A percentile compares a stretch with the other conserved stretches of the same genome.
Conservation (phyloP, 1,139 yeast species). For the Pneumocystis murina region DNA sequence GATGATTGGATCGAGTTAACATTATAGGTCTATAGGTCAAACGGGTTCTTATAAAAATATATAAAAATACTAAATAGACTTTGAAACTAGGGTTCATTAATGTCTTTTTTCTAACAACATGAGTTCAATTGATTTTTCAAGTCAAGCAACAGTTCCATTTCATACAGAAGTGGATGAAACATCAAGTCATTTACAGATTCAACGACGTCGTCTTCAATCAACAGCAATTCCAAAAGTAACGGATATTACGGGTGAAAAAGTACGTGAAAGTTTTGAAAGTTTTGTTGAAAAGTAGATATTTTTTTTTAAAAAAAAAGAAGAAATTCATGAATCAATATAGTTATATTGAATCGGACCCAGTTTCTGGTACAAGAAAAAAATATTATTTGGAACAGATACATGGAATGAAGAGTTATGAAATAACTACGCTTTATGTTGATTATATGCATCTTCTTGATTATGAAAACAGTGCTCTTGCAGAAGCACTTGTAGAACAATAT, state of each 20-base stretch:
- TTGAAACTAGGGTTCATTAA: no score
- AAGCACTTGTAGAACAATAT: constrained; percentile 80
- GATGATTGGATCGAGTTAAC: no score
- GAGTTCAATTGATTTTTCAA: no score
- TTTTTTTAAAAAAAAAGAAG: neutral
- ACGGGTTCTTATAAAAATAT: no score
- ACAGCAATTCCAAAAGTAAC: constrained; percentile 55
- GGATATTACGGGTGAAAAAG: constrained; percentile 85
- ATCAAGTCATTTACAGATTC: neutral
- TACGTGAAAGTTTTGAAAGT: constrained; percentile 71
- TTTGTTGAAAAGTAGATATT: constrained; percentile 42
- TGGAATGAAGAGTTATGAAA: constrained; percentile 62
- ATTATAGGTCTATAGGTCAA: no score
- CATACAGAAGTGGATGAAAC: neutral
- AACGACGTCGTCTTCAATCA: neutral
- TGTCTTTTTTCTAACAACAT: no score
- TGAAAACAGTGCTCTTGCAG: constrained; percentile 78
- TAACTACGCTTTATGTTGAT: constrained; percentile 70
- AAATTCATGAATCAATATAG: neutral
- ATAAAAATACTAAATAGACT: no score
- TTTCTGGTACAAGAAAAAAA: neutral
- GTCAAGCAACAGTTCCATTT: neutral
- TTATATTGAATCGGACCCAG: neutral
- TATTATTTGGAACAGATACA: constrained; percentile 68
- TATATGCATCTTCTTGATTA: constrained; percentile 60